Evolutionary conservation across 1,284 basidiomycete species (phyloP).

Genomic region (Caloboletus inedulis): DNA sequence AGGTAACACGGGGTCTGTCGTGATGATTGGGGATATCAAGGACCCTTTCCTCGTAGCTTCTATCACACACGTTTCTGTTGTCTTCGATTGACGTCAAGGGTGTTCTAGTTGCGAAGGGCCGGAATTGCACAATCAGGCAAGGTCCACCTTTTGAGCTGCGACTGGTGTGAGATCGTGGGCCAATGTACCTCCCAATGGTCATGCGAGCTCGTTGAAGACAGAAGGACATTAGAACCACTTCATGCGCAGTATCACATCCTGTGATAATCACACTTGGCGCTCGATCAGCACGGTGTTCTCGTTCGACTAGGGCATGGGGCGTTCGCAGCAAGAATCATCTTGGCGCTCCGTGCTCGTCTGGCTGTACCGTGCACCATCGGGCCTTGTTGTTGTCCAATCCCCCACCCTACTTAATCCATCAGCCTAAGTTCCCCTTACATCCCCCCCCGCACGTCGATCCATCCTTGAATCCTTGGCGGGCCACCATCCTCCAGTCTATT

Average conservation of each 20-base stretch:
- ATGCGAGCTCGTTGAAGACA: neutral
- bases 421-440: neutral
- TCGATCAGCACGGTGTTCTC: neutral
- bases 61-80: neutral
- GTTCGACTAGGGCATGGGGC: neutral
- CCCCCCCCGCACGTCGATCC: neutral
- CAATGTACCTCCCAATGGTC: neutral
- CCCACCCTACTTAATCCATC: neutral
- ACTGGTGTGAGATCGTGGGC: neutral
- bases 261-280: neutral
- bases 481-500: neutral
- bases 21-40: neutral
- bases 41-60: constrained; percentile 1
- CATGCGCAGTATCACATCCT: neutral
- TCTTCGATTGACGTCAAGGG: neutral
- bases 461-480: neutral
- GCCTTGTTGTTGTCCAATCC: neutral
- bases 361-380: neutral
- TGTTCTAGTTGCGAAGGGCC: neutral
- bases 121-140: neutral
- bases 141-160: neutral
- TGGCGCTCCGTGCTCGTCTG: neutral
- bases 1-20: too few species aligned
- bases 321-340: neutral
- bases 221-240: neutral